Evolutionary conservation across 1,284 basidiomycete species (phyloP).

Genomic region (Sanghuangporus sanghuang): DNA sequence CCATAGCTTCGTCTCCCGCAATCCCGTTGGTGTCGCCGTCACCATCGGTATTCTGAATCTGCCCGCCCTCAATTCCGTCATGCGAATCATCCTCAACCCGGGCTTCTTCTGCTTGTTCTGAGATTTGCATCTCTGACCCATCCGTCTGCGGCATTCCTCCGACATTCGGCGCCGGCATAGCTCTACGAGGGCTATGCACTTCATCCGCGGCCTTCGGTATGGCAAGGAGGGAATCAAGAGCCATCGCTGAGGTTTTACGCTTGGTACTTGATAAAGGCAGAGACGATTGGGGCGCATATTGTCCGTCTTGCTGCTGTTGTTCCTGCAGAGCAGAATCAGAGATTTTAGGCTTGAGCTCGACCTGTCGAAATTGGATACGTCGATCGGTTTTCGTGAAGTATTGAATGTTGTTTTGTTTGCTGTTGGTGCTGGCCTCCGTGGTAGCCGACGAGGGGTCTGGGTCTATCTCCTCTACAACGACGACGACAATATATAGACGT

Average conservation of each 20-base stretch:
- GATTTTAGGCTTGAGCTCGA: background rate
- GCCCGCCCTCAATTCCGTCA: background rate
- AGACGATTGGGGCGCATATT: background rate
- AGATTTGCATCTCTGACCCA: no score
- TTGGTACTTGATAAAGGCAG: no score
- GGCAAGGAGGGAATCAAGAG: no score
- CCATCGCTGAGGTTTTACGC: no score
- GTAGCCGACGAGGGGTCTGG: background rate
- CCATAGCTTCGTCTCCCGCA: background rate
- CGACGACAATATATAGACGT: background rate
- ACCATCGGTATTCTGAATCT: background rate
- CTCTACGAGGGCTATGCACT: no score
- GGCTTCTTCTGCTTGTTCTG: no score
- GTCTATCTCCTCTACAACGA: background rate
- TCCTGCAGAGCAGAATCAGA: background rate
- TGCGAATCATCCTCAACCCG: background rate
- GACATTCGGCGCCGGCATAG: no score
- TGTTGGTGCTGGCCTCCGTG: background rate
- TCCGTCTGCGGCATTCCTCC: no score
- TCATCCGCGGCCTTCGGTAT: no score
- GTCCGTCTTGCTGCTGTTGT: background rate
- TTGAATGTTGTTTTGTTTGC: background rate
- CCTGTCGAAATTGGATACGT: conserved; percentile 1
- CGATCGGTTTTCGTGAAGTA: background rate
- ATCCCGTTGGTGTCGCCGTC: background rate